phyloP scores from a whole-genome alignment of 371 early-diverging fungal species.

The Batrachochytrium dendrobatidis region DNA sequence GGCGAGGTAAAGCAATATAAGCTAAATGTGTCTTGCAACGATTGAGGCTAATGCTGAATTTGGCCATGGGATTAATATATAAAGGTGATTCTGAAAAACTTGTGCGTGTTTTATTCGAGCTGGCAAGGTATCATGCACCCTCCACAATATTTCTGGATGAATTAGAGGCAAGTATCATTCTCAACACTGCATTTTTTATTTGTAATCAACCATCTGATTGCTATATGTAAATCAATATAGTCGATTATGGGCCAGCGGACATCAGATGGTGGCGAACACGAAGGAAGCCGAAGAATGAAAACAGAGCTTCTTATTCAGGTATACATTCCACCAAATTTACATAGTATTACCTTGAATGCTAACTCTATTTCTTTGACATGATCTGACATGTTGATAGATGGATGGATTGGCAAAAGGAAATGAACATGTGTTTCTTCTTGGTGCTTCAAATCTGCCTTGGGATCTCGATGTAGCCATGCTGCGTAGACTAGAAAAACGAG shows the following conservation, averaged over 20 bases:
- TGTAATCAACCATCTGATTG: background rate
- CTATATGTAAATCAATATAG: constrained; percentile 8
- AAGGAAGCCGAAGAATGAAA: constrained; percentile 50
- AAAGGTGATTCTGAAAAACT: constrained; percentile 47
- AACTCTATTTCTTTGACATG: background rate
- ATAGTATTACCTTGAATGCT: background rate
- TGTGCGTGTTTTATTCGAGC: constrained; percentile 44
- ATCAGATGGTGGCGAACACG: constrained; percentile 41
- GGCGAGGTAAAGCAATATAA: constrained; percentile 46
- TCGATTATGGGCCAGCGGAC: constrained; percentile 43
- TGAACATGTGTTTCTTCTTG: constrained; percentile 43
- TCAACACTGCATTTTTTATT: background rate
- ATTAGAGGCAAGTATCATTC: constrained; percentile 25
- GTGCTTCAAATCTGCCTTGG: constrained; percentile 51
- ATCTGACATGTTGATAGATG: constrained; percentile 19
- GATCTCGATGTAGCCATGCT: constrained; percentile 48
- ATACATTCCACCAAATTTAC: background rate
- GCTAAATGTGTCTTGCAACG: background rate
- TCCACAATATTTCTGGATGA: constrained; percentile 52
- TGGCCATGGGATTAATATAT: background rate
- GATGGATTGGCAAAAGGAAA: constrained; percentile 39
- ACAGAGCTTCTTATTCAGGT: constrained; percentile 51
- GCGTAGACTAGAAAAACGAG: constrained; percentile 46
- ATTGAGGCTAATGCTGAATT: background rate
- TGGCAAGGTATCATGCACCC: constrained; percentile 47